Evolutionary conservation across 2,329 filamentous ascomycete genomes (phyloP), one percentile per base, ranked within the genome.

Genomic region (Exophiala spinifera): DNA sequence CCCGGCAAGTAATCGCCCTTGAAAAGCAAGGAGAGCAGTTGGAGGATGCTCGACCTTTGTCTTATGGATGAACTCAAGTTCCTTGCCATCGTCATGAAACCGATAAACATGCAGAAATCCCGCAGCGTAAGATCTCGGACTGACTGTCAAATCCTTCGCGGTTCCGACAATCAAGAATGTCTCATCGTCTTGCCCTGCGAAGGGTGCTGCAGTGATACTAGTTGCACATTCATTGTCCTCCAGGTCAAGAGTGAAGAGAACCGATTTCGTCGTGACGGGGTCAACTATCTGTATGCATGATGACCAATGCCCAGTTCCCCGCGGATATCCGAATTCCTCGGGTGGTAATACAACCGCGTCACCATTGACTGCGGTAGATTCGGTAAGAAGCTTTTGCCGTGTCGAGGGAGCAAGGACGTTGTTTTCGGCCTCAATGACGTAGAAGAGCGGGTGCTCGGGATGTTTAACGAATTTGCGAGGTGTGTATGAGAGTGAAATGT

Each of bases 231-330:
- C 91, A 63, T 99, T 97, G 37, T 94, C 86, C 46, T 87, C 86
- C 0, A 99, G 73, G 55, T 97, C 87, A 39, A 97, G 77, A 0
- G 84, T 91, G 60, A 88, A 85, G 3, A 94, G 70, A 1, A 95
- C 86, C 3, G 75, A 72, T 65, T 94, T 91, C 46, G 87, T 82
- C 14, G 77, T 81, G 2, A 92, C 69, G 0, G 94, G 91, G 66
- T 99, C 94, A 15, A 99, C 80, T 17, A 96, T 82, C 65, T 89
- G 91, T 62, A 99, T 91, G 70, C 91, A 97, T 8, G 92, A 97
- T 37, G 94, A 90, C 94, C 94, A 99, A 61, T 92, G 88, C 17
- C 89, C 87, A 56, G 82, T 84, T 20, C 85, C 91, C 53, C 86
- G 84, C 8, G 94, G 88, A 65, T 96, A 90, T 1, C 94, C 94